Percentiles rank a stretch among this genome's conserved stretches.
Conservation (phyloP, 164 flowering plant species). For the Euptelea pleiosperma region DNA sequence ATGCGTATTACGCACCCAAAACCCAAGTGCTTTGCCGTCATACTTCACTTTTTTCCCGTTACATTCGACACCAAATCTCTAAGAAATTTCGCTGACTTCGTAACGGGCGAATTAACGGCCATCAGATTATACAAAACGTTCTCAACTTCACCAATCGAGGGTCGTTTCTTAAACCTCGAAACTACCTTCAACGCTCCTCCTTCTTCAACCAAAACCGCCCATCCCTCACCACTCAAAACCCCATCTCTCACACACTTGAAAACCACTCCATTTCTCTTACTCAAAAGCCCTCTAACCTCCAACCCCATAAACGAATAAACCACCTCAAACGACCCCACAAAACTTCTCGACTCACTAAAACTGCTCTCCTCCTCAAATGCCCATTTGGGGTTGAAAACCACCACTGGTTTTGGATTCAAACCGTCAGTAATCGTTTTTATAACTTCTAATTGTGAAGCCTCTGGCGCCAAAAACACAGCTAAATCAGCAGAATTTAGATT, state of each 20-base stretch:
- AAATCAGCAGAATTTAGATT: conserved; percentile 52
- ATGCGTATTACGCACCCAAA: not conserved
- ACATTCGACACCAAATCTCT: conserved; percentile 69
- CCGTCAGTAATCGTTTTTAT: conserved; percentile 37
- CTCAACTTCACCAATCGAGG: conserved; percentile 71
- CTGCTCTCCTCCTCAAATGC: conserved; percentile 55
- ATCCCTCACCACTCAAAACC: conserved; percentile 54
- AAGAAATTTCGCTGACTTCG: conserved; percentile 75
- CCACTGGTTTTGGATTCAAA: conserved; percentile 62
- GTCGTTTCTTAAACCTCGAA: conserved; percentile 61
- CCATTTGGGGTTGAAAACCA: conserved; percentile 82
- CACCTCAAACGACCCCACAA: conserved; percentile 71
- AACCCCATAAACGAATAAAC: conserved; percentile 82
- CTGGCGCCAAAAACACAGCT: conserved; percentile 62
- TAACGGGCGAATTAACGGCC: conserved; percentile 81
- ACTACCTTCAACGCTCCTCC: conserved; percentile 57
- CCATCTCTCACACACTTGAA: conserved; percentile 67
- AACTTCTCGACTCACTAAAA: conserved; percentile 50
- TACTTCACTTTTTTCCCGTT: conserved; percentile 48
- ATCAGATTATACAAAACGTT: conserved; percentile 73
- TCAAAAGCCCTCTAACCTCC: conserved; percentile 71
- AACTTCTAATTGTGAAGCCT: conserved; percentile 36
- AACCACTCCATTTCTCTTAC: conserved; percentile 63
- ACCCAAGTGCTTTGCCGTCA: too few species aligned
- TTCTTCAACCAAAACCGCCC: conserved; percentile 78